Percentiles rank a stretch among this genome's conserved stretches.
phyloP scores from a whole-genome alignment of 2,329 filamentous ascomycete species.

The Beauveria sp. region DNA sequence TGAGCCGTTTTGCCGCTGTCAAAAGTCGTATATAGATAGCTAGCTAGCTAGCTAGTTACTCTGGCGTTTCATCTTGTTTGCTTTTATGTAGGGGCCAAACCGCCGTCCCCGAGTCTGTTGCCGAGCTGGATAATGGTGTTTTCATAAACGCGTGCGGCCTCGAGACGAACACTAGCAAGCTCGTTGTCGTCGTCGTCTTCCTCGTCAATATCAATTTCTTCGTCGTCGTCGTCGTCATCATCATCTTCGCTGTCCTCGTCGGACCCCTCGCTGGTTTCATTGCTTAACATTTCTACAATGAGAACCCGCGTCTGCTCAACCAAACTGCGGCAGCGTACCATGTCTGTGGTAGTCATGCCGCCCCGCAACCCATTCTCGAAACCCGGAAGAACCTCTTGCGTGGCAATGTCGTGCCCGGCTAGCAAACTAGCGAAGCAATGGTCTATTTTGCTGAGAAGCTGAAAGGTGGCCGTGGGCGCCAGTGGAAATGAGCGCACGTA shows the following conservation, averaged over 20 bases:
- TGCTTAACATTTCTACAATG: conserved; percentile 61
- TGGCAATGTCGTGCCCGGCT: conserved; percentile 57
- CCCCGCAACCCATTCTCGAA: conserved; percentile 55
- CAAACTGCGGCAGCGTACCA: conserved; percentile 76
- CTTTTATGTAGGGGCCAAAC: neutral
- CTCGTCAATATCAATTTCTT: neutral
- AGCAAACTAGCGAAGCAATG: conserved; percentile 74
- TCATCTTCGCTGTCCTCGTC: neutral
- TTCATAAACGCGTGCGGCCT: conserved; percentile 71
- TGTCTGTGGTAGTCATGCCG: conserved; percentile 72
- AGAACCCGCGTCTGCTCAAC: conserved; percentile 67
- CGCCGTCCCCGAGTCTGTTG: conserved; percentile 49
- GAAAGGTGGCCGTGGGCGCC: conserved; percentile 58
- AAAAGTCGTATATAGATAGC: neutral
- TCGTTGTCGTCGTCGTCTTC: conserved; percentile 31
- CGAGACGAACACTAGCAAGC: conserved; percentile 48
- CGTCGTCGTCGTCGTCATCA: conserved; percentile 17
- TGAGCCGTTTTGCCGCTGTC: neutral
- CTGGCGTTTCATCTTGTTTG: neutral
- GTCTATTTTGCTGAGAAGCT: conserved; percentile 70
- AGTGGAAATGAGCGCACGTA: conserved; percentile 64
- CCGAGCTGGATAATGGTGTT: conserved; percentile 69
- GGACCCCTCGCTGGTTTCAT: conserved; percentile 10
- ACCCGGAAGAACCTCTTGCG: conserved; percentile 59
- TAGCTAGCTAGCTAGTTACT: too few relatives aligned